Conservation (phyloP, 23 red algal genomes). For the Chondrus crispus region DNA sequence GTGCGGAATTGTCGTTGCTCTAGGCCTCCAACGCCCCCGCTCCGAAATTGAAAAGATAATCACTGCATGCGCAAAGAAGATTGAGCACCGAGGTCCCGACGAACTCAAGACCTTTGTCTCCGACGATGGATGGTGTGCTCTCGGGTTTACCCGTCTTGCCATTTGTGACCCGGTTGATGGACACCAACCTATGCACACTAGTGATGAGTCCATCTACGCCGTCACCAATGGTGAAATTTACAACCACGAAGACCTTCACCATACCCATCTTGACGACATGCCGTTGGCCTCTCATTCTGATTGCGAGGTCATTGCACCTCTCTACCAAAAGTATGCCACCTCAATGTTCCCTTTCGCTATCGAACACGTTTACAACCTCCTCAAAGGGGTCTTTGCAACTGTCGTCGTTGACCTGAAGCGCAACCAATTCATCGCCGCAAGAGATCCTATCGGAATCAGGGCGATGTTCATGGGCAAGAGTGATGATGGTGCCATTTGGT, state of each 20-base stretch:
- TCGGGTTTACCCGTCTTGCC: conserved; percentile 91
- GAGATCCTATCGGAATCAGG: conserved; percentile 90
- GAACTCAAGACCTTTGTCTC: conserved; percentile 60
- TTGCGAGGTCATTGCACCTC: conserved; percentile 87
- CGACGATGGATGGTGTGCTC: conserved; percentile 73
- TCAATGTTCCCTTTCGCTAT: conserved; percentile 2
- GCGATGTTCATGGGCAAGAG: conserved; percentile 79
- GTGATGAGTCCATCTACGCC: conserved; percentile 31
- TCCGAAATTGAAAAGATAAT: conserved; percentile 39
- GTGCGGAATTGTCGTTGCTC: conserved; percentile 93
- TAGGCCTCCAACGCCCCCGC: conserved; percentile 46
- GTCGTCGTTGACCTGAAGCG: conserved; percentile 69
- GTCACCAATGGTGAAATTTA: conserved; percentile 98
- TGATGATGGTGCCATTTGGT: conserved; percentile 72
- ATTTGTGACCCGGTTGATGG: conserved; percentile 92
- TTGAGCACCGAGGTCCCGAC: conserved; percentile 92
- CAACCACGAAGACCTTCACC: conserved; percentile 72
- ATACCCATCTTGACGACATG: neutral
- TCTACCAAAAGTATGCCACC: conserved; percentile 67
- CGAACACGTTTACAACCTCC: conserved; percentile 35
- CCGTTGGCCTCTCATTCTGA: conserved; percentile 58
- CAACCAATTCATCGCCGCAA: conserved; percentile 78
- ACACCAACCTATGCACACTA: conserved; percentile 84
- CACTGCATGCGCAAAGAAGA: conserved; percentile 38
- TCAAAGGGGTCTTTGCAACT: conserved; percentile 90